Percentiles rank a stretch among this genome's conserved stretches.
phyloP scores from a whole-genome alignment of 2,329 filamentous ascomycete genomes.

The Botrytis medusae region DNA sequence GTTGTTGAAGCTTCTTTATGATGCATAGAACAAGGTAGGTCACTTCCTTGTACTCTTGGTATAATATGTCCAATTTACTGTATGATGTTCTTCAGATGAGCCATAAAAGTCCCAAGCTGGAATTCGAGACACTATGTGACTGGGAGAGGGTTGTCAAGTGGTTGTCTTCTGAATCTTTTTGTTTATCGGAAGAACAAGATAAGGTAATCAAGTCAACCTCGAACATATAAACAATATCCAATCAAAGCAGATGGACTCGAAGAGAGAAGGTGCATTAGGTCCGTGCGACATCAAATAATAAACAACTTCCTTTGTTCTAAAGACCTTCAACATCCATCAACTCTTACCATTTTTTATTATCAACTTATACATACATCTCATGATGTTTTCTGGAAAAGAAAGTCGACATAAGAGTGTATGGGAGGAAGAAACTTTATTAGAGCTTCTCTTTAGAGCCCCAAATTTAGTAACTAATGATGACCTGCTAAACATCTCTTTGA shows the following conservation, averaged over 20 bases:
- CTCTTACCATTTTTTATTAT: background rate
- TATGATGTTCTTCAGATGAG: background rate
- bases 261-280: background rate
- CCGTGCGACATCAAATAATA: constrained; percentile 3
- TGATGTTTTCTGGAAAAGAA: background rate
- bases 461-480: constrained; percentile 25
- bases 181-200: background rate
- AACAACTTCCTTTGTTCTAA: background rate
- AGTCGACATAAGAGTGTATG: background rate
- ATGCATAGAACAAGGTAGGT: background rate
- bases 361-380: background rate
- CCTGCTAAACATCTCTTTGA: constrained; percentile 29
- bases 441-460: constrained; percentile 20
- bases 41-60: background rate
- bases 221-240: background rate
- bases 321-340: background rate
- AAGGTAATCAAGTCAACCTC: background rate
- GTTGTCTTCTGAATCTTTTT: background rate
- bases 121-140: background rate
- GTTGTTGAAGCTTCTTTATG: background rate
- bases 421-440: constrained; percentile 6
- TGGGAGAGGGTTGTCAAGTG: background rate
- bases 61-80: background rate
- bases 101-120: background rate
- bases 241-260: background rate